Evolutionary conservation across 1,139 yeast genomes (phyloP).

Genomic region (Geotrichum candidum): DNA sequence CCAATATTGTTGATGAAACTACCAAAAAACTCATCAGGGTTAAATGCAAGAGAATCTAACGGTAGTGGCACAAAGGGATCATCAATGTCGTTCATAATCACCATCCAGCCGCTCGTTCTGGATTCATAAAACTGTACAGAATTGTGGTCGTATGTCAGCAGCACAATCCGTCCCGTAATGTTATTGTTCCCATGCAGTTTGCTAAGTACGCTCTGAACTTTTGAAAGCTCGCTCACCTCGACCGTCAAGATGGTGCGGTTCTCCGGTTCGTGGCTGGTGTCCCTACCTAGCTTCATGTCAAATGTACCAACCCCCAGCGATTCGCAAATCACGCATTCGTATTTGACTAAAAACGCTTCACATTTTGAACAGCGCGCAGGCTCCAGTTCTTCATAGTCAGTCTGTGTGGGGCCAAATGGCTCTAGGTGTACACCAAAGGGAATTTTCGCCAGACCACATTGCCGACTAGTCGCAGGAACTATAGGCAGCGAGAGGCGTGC

Average conservation of each 20-base stretch:
- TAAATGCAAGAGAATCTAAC: background rate
- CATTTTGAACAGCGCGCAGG: background rate
- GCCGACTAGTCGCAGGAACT: background rate
- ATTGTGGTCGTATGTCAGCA: background rate
- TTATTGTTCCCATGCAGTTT: background rate
- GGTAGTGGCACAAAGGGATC: slow-evolving; percentile 76
- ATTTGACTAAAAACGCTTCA: background rate
- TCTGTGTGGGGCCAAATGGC: background rate
- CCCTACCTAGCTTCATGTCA: background rate
- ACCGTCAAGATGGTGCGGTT: background rate
- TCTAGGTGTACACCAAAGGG: background rate
- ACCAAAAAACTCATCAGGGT: background rate
- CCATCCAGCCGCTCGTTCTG: slow-evolving; percentile 54
- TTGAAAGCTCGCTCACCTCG: background rate
- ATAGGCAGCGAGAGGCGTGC: background rate
- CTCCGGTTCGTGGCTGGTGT: background rate
- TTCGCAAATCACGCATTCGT: slow-evolving; percentile 3
- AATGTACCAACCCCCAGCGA: background rate
- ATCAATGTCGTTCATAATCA: slow-evolving; percentile 63
- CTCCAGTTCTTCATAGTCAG: background rate
- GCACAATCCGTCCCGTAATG: background rate
- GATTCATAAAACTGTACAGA: slow-evolving; percentile 64
- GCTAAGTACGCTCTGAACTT: background rate
- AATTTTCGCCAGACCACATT: background rate
- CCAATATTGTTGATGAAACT: background rate